Evolutionary conservation across 2,329 filamentous ascomycete genomes (phyloP), one percentile per base, ranked within the genome.

Genomic region (Fusarium sulawesiense): DNA sequence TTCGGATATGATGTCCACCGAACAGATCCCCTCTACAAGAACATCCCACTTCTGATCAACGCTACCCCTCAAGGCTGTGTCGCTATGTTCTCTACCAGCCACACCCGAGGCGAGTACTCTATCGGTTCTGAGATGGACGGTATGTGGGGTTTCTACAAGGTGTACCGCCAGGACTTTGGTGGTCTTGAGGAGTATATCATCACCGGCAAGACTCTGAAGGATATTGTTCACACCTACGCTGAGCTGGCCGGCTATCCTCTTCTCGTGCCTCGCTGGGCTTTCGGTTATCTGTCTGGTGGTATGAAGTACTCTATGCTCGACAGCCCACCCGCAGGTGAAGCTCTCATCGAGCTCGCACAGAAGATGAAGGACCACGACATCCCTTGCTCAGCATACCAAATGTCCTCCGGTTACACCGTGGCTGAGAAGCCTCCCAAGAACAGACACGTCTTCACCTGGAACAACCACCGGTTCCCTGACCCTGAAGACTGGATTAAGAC

Each of bases 41-140:
- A 93, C 73, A 91, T 93, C 41, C 91, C 91, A 0, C 83, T 93
- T 0, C 81, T 93, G 29, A 90, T 93, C 78, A 91, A 92, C 58
- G 88, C 87, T 1, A 90, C 88, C 0, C 86, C 89, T 0, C 75
- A 85, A 4, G 91, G 90, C 1, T 91, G 88, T 53, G 85, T 93
- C 0, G 91, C 85, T 1, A 85, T 90, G 20, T 92, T 93, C 76
- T 92, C 91, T 0, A 90, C 89, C 0, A 87, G 86, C 4, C 89
- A 93, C 73, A 83, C 85, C 1, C 81, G 91, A 54, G 90, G 89
- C 0, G 85, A 84, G 18, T 93, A 89, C 81, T 87, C 86, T 11
- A 83, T 93, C 10, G 91, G 91, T 4, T 88, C 88, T 2, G 91
- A 93, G 77, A 90, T 93, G 78, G 91, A 93, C 74, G 91, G 91